These are phyloP conservation scores for Sanghuangporus weigelae DNA, from an alignment of 1,284 basidiomycete genomes.

Conservation along the genomic window DNA sequence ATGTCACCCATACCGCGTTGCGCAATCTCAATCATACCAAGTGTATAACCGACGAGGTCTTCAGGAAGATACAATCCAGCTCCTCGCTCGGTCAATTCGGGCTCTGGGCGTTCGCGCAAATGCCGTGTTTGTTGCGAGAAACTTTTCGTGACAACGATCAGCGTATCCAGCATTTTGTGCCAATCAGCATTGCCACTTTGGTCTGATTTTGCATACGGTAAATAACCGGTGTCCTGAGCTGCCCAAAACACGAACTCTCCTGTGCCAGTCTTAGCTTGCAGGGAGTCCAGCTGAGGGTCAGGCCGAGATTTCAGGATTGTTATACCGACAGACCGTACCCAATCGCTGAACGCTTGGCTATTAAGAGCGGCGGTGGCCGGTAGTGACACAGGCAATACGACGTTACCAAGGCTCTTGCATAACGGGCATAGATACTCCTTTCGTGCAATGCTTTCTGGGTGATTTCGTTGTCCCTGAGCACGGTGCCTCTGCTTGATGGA, in stretches of 20 bases:
- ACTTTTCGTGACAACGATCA: constrained; percentile 64
- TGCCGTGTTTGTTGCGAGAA: constrained; percentile 72
- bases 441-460: constrained; percentile 89
- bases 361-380: constrained; percentile 45
- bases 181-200: constrained; percentile 48
- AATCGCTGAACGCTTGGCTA: constrained; percentile 63
- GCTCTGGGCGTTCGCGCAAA: constrained; percentile 68
- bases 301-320: constrained; percentile 76
- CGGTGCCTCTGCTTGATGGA: constrained; percentile 89
- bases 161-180: constrained; percentile 73
- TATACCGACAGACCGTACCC: constrained; percentile 77
- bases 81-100: constrained; percentile 65
- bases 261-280: constrained; percentile 72
- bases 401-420: constrained; percentile 97
- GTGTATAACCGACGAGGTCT: constrained; percentile 86
- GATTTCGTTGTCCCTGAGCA: constrained; percentile 87
- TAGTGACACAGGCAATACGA: constrained; percentile 78
- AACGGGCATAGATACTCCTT: constrained; percentile 97
- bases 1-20: constrained; percentile 59
- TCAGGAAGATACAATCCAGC: constrained; percentile 84
- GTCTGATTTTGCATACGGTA: constrained; percentile 46
- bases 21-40: constrained; percentile 77
- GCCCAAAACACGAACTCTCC: constrained; percentile 84
- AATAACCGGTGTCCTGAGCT: constrained; percentile 69
- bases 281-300: constrained; percentile 58